Evolutionary conservation across 2,329 filamentous ascomycete genomes (phyloP).

Genomic region (Sordariomycetes sp.): DNA sequence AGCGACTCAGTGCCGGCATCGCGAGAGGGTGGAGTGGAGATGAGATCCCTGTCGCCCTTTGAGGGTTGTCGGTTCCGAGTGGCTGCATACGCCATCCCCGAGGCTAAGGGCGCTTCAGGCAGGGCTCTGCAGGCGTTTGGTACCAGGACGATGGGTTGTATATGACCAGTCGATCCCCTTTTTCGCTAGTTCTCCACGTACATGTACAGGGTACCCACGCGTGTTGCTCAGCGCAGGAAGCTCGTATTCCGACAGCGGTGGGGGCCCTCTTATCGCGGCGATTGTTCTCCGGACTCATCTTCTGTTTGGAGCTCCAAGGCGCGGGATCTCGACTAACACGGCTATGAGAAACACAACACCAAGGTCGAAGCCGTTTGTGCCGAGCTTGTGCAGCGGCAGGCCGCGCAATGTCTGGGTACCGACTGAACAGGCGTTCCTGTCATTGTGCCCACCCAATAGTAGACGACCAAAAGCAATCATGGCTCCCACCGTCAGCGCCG

Average conservation of each 20-base stretch:
- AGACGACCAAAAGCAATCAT: neutral
- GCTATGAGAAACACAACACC: neutral
- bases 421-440: neutral
- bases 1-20: neutral
- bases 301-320: neutral
- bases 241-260: no score
- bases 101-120: neutral
- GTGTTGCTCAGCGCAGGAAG: no score
- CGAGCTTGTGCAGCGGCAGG: neutral
- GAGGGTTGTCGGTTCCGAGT: neutral
- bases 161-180: neutral
- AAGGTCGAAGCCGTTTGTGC: neutral
- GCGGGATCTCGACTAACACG: neutral
- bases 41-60: neutral
- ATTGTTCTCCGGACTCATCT: no score
- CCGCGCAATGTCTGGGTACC: neutral
- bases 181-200: neutral
- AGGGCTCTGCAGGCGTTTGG: neutral
- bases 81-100: neutral
- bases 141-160: neutral
- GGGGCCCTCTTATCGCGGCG: no score
- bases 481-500: no score
- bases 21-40: neutral
- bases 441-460: neutral
- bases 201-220: no score